Evolutionary conservation across 2,329 filamentous ascomycete genomes (phyloP), one percentile per base, ranked within the genome.

Genomic region (Ceratocystis diversiconidia): DNA sequence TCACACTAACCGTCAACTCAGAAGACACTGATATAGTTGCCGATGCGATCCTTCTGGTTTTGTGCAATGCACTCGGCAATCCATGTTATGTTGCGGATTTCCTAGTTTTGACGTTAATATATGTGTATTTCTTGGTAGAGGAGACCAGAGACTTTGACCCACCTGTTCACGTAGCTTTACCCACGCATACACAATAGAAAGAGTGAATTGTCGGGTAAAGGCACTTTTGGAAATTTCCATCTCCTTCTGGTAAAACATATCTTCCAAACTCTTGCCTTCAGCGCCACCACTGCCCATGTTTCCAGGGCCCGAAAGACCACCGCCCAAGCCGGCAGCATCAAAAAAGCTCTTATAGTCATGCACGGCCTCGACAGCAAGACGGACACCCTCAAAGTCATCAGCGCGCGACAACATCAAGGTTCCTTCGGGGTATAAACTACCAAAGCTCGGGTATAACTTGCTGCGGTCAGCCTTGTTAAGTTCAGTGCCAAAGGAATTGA

Each of bases 71-170:
- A 99, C 77, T 99, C 94, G 25, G 94, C 88, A 76, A 99, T 99
- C 94, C 94, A 99, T 63, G 94, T 97, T 73, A 99, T 96, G 77
- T 99, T 99, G 70, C 94, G 89, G 72, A 97, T 96, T 88, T 99
- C 94, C 92, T 97, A 69, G 5, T 22, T 2, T 10, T 2, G 3
- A 50, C 30, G 72, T 80, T 72, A 78, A 73, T 65, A 63, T 2
- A 25, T 41, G 28, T 57, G 19, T 8, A 65, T 50, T 25, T 3
- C 62, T 61, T 8, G 61, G 22, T 28, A n/a, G 19, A 17, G 28
- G 1, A 8, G 15, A 10, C 0, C 43, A 10, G 1, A 50, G 46
- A 59, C 3, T 2, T 36, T 25, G n/a, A 74, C 86, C 75, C 77
- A 96, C 92, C 85, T 99, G 94, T 77, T 99, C 94, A 75, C 92